These are phyloP conservation scores for Coccomyxa subellipsoidea DNA, from an alignment of 163 green algal genomes.

Conservation along the genomic window DNA sequence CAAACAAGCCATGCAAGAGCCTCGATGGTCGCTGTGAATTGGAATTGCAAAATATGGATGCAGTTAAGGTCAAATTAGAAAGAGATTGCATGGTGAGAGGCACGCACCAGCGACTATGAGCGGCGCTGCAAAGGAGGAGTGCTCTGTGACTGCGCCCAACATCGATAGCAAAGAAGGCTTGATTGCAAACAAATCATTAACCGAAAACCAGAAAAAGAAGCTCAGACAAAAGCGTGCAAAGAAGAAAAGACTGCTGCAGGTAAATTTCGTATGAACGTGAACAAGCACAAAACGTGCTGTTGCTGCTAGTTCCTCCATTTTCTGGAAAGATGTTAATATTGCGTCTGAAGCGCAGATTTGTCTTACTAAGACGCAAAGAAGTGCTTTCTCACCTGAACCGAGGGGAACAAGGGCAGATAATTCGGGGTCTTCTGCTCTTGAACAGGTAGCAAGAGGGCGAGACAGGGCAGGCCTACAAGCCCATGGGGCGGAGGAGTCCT, in stretches of 20 bases:
- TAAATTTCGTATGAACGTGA: too few species aligned
- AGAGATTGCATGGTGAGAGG: background rate
- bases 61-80: too few species aligned
- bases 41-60: too few species aligned
- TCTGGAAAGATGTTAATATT: too few species aligned
- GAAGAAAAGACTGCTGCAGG: too few species aligned
- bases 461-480: background rate
- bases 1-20: background rate
- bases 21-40: too few species aligned
- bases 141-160: background rate
- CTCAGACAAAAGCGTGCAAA: conserved; percentile 28
- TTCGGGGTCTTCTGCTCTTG: background rate
- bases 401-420: too few species aligned
- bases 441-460: background rate
- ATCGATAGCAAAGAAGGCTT: background rate
- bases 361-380: too few species aligned
- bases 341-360: too few species aligned
- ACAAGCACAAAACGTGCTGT: too few species aligned
- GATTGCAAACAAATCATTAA: background rate
- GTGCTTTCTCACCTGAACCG: background rate
- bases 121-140: background rate
- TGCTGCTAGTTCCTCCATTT: too few species aligned
- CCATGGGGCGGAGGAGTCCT: background rate
- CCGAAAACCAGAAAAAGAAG: conserved; percentile 41
- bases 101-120: background rate